Evolutionary conservation across 805 yeast genomes (phyloP).

Genomic region (Candida insectorum): DNA sequence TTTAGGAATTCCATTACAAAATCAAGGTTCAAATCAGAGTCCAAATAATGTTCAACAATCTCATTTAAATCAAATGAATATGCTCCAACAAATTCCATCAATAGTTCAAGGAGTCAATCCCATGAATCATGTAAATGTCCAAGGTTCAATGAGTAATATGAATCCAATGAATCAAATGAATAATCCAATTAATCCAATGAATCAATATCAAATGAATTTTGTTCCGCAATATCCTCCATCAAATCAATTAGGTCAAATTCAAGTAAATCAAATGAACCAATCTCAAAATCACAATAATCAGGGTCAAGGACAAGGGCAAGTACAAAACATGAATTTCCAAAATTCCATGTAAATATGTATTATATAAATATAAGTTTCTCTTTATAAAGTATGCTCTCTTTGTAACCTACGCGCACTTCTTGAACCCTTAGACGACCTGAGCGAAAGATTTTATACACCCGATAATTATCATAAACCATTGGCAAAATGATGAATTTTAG

Average conservation of each 20-base stretch:
- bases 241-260: constrained; percentile 1
- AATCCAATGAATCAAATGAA: too few species aligned
- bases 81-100: constrained; percentile 2
- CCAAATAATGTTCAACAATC: background rate
- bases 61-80: constrained; percentile 3
- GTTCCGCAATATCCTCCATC: constrained; percentile 4
- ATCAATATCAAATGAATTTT: constrained; percentile 8
- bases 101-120: too few species aligned
- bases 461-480: too few species aligned
- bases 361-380: constrained; percentile 1
- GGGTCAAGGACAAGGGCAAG: constrained; percentile 1
- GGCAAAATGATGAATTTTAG: too few species aligned
- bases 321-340: constrained; percentile 1
- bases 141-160: too few species aligned
- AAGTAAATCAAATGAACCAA: too few species aligned
- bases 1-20: constrained; percentile 3
- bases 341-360: constrained; percentile 5
- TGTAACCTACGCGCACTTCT: too few species aligned
- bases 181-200: background rate
- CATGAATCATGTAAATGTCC: too few species aligned
- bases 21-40: constrained; percentile 1
- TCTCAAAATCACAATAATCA: too few species aligned
- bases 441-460: too few species aligned
- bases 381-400: too few species aligned
- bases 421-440: constrained; percentile 7